phyloP scores from a whole-genome alignment of 2,329 filamentous ascomycete genomes.

The Penicillium sp. region DNA sequence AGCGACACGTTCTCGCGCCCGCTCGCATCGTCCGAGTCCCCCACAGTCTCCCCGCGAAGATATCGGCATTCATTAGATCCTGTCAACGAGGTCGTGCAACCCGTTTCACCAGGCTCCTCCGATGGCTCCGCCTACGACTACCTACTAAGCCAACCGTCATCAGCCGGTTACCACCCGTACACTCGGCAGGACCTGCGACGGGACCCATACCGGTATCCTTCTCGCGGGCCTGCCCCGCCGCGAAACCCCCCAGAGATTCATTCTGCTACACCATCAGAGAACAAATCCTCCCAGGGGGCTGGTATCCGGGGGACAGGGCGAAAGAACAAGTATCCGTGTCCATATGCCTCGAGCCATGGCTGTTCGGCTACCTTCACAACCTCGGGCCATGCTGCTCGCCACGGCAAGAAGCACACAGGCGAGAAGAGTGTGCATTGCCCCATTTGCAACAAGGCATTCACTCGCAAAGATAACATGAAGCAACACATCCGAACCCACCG shows the following conservation, averaged over 20 bases:
- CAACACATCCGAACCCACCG: slow-evolving; percentile 64
- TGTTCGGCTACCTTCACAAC: slow-evolving; percentile 66
- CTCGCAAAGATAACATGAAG: slow-evolving; percentile 70
- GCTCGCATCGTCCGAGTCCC: slow-evolving; percentile 26
- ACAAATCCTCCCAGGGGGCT: slow-evolving; percentile 27
- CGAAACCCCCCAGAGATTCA: slow-evolving; percentile 26
- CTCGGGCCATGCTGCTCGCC: slow-evolving; percentile 65
- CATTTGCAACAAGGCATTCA: slow-evolving; percentile 67
- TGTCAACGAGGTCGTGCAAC: slow-evolving; percentile 26
- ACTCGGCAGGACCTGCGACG: slow-evolving; percentile 27
- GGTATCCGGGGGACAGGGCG: slow-evolving; percentile 27
- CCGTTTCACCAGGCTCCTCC: slow-evolving; percentile 34
- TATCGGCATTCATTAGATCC: slow-evolving; percentile 25
- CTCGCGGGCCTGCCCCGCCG: slow-evolving; percentile 24
- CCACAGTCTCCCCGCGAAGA: slow-evolving; percentile 27
- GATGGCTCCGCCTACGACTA: slow-evolving; percentile 36
- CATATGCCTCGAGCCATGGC: slow-evolving; percentile 58
- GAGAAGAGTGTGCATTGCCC: slow-evolving; percentile 68
- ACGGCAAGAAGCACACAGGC: slow-evolving; percentile 68
- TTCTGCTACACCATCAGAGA: slow-evolving; percentile 22
- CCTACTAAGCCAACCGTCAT: slow-evolving; percentile 21
- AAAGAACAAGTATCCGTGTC: slow-evolving; percentile 67
- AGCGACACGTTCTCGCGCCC: slow-evolving; percentile 19
- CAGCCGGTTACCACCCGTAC: slow-evolving; percentile 28
- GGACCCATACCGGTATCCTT: slow-evolving; percentile 19